Base-by-base conservation (phyloP, 768 basidiomycete species). In the Naganishia vishniacii region DNA sequence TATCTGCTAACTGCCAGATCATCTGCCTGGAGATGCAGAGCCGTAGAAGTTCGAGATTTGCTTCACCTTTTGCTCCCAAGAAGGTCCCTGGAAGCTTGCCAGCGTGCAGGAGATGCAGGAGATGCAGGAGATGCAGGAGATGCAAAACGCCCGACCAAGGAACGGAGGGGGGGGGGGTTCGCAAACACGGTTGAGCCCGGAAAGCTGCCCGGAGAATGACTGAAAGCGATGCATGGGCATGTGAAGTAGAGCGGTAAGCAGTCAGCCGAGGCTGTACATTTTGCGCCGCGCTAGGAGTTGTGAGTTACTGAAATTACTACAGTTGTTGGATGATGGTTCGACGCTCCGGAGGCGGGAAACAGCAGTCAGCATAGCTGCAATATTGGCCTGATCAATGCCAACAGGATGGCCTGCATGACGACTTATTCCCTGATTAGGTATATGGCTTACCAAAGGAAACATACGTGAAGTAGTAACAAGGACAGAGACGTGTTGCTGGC, bases 161-260 rank as follows among this genome's bases (percentile, higher is more conserved):
- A n/a, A n/a, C n/a, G n/a, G n/a, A n/a, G n/a, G n/a, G 42, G 42
- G 42, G n/a, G 42, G 42, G 42, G 42, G 42, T 44, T 44, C 42
- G 18, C n/a, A 44, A 20, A n/a, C n/a, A n/a, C 42, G 5, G 42
- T 8, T 44, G 7, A 44, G n/a, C n/a, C 18, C 42, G 42, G 42
- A n/a, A n/a, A n/a, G n/a, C n/a, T n/a, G n/a, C n/a, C n/a, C n/a
- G n/a, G n/a, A n/a, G n/a, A n/a, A n/a, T 9, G 6, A 44, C 11
- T 44, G 42, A 18, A 44, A 44, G 42, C 42, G 42, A 44, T 8
- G n/a, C n/a, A n/a, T n/a, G n/a, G n/a, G n/a, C 42, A 44, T 8
- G 11, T n/a, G n/a, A n/a, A n/a, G n/a, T 44, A 44, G n/a, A n/a
- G 5, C 16, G 37, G 9, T 44, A n/a, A 44, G 42, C 9, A 8